These are phyloP conservation scores for Apiotrichum sp. DNA, from an alignment of 1,284 basidiomycete species.

Conservation along the genomic window DNA sequence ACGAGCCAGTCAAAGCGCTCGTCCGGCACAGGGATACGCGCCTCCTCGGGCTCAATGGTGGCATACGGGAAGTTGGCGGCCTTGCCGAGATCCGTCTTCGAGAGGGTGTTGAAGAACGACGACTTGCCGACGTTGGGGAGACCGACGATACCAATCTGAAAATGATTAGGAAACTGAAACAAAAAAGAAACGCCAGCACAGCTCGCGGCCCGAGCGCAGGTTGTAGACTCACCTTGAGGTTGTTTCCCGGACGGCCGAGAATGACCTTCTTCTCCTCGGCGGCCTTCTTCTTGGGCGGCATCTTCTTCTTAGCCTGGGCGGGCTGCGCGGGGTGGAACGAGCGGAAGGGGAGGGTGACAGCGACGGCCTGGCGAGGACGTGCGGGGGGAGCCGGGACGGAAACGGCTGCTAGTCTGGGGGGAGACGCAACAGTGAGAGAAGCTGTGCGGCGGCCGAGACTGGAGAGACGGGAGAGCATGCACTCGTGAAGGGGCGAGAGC, in stretches of 20 bases:
- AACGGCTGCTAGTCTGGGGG: not conserved
- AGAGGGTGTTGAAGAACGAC: constrained; percentile 90
- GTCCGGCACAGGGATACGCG: constrained; percentile 97
- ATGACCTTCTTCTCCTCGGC: constrained; percentile 72
- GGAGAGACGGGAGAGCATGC: constrained; percentile 15
- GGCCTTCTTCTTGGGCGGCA: constrained; percentile 71
- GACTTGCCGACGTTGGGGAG: constrained; percentile 92
- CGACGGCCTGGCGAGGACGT: too few relatives aligned
- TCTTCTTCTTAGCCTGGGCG: constrained; percentile 52
- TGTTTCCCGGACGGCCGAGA: constrained; percentile 85
- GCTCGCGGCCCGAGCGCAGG: too few relatives aligned
- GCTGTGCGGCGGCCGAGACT: not conserved
- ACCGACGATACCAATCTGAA: constrained; percentile 91
- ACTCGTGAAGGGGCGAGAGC: constrained; percentile 4
- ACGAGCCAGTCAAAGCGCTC: constrained; percentile 90
- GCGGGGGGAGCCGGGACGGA: not conserved
- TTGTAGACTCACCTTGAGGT: constrained; percentile 49
- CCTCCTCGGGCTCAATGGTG: constrained; percentile 82
- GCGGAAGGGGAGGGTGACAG: not conserved
- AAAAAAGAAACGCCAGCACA: not conserved
- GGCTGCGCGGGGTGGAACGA: constrained; percentile 15
- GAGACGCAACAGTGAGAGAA: not conserved
- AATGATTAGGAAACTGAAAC: not conserved
- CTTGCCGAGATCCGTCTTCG: constrained; percentile 86
- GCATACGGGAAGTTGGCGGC: constrained; percentile 99